Conservation (phyloP, 495 filamentous ascomycete species). For the Podospora tetraspora region DNA sequence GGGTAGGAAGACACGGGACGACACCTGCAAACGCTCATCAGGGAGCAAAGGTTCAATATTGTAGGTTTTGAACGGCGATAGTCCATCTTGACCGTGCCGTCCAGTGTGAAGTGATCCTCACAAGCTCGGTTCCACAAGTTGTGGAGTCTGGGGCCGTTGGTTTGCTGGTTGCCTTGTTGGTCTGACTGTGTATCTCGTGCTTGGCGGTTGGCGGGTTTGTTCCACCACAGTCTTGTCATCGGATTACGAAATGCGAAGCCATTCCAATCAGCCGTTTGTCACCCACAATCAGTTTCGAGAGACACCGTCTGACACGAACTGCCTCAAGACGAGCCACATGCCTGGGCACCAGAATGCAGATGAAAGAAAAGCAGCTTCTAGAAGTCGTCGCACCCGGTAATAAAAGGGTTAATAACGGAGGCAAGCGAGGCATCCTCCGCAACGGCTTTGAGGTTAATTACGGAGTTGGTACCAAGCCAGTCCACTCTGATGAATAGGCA, state of each 20-base stretch:
- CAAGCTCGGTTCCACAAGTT: not conserved
- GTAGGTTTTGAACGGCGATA: not conserved
- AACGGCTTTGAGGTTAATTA: conserved; percentile 9
- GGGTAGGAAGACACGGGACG: not conserved
- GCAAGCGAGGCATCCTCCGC: conserved; percentile 18
- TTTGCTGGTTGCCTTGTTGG: not conserved
- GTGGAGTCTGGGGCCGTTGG: not conserved
- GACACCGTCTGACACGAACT: not conserved
- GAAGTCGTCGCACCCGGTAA: conserved; percentile 10
- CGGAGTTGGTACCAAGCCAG: not conserved
- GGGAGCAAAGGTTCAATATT: not conserved
- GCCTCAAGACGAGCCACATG: conserved; percentile 1
- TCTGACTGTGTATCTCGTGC: not conserved
- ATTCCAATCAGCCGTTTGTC: not conserved
- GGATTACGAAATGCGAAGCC: not conserved
- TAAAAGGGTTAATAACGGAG: conserved; percentile 7
- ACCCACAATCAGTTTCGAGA: not conserved
- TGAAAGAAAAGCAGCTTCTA: conserved; percentile 15
- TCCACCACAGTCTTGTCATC: not conserved
- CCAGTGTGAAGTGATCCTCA: not conserved
- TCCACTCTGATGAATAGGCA: not conserved
- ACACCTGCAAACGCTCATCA: not conserved
- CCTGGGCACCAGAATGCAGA: conserved; percentile 8
- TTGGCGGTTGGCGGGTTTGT: not conserved
- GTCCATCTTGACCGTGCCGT: not conserved